phyloP scores from a whole-genome alignment of 2,329 filamentous ascomycete genomes.

The Aureobasidium pullulans region DNA sequence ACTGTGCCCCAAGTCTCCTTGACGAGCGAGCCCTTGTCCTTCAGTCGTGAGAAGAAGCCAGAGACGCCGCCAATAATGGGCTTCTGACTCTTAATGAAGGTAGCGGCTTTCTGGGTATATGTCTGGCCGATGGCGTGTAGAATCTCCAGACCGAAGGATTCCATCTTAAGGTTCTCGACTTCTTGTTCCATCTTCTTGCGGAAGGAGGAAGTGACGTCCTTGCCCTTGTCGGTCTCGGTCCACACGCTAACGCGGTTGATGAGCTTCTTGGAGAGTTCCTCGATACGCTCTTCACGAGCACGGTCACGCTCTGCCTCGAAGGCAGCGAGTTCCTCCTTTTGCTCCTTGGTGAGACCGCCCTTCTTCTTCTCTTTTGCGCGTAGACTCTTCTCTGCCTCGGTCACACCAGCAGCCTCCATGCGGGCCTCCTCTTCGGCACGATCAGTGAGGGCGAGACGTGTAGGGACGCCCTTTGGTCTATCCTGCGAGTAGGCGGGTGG shows the following conservation, averaged over 20 bases:
- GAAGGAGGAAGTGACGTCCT: slow-evolving; percentile 80
- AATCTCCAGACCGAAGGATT: slow-evolving; percentile 94
- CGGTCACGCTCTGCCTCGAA: slow-evolving; percentile 79
- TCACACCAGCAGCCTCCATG: slow-evolving; percentile 56
- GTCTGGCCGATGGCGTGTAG: slow-evolving; percentile 89
- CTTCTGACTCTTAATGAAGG: slow-evolving; percentile 89
- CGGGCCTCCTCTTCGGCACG: slow-evolving; percentile 65
- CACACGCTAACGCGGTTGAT: slow-evolving; percentile 85
- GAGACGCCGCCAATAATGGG: slow-evolving; percentile 75
- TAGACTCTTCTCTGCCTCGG: slow-evolving; percentile 66
- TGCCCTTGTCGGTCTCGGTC: slow-evolving; percentile 91
- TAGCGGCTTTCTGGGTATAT: slow-evolving; percentile 80
- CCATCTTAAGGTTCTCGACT: slow-evolving; percentile 98
- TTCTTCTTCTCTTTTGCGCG: slow-evolving; percentile 85
- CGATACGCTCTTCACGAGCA: slow-evolving; percentile 82
- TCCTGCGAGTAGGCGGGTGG: slow-evolving; percentile 16
- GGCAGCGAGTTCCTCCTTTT: slow-evolving; percentile 81
- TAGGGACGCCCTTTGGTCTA: slow-evolving; percentile 53
- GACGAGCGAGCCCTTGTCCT: slow-evolving; percentile 92
- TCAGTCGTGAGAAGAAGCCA: slow-evolving; percentile 87
- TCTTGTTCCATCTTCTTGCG: slow-evolving; percentile 90
- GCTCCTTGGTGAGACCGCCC: slow-evolving; percentile 77
- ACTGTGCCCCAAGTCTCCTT: slow-evolving; percentile 99
- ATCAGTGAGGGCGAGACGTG: slow-evolving; percentile 82
- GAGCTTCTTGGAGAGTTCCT: slow-evolving; percentile 75